A percentile compares a stretch with the other conserved stretches of the same genome.
phyloP scores from a whole-genome alignment of 352 stramenopile species.

The Phytophthora colocasiae region DNA sequence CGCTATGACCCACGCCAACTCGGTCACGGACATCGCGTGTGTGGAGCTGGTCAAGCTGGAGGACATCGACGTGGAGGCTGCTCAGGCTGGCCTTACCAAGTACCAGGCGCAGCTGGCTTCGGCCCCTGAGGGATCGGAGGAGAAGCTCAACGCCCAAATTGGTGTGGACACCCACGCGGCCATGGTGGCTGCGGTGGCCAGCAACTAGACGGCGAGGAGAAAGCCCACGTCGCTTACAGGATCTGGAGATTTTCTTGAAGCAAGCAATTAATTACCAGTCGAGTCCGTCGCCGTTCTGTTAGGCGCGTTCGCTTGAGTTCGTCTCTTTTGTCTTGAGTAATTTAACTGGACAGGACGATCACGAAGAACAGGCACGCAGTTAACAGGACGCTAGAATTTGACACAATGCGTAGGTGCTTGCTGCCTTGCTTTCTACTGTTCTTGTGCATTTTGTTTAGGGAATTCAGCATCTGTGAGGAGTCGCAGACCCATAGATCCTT shows the following conservation, averaged over 20 bases:
- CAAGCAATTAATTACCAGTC: slow-evolving; percentile 48
- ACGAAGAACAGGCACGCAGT: not conserved
- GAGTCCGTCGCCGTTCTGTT: slow-evolving; percentile 27
- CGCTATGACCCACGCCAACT: slow-evolving; percentile 96
- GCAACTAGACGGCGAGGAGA: slow-evolving; percentile 48
- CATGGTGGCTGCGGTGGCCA: slow-evolving; percentile 91
- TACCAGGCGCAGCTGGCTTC: slow-evolving; percentile 89
- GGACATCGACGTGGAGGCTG: slow-evolving; percentile 93
- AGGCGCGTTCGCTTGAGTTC: slow-evolving; percentile 29
- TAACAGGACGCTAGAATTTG: slow-evolving; percentile 18
- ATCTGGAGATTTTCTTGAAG: slow-evolving; percentile 7
- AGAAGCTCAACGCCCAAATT: slow-evolving; percentile 96
- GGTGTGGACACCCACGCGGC: slow-evolving; percentile 95
- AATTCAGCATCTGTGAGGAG: slow-evolving; percentile 11
- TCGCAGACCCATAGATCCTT: slow-evolving; percentile 32
- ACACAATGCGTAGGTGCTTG: slow-evolving; percentile 7
- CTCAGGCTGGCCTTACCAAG: slow-evolving; percentile 91
- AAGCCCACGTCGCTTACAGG: not conserved
- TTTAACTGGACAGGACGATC: too few species aligned
- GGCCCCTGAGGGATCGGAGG: slow-evolving; percentile 86
- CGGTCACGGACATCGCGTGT: slow-evolving; percentile 96
- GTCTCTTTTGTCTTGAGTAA: slow-evolving; percentile 3
- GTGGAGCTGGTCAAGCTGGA: slow-evolving; percentile 97
- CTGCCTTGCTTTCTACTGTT: not conserved
- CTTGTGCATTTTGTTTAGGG: not conserved